Evolutionary conservation across 1,139 yeast genomes (phyloP).

Genomic region (Yamadazyma siamensis): DNA sequence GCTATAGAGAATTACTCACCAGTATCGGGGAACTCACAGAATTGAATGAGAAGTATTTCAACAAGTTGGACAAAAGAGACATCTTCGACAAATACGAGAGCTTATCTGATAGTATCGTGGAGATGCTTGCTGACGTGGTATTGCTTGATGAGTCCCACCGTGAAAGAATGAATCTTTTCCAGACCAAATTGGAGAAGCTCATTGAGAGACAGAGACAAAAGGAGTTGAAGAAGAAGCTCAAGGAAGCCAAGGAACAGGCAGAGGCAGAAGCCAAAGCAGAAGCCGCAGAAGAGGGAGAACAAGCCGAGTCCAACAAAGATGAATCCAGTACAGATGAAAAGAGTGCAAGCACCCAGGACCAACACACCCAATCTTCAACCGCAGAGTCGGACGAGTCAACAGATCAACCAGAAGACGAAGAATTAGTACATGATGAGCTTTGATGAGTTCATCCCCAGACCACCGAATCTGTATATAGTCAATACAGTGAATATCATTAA

Average conservation of each 20-base stretch:
- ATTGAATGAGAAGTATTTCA: constrained; percentile 21
- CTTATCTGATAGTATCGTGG: constrained; percentile 30
- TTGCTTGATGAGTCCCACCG: constrained; percentile 37
- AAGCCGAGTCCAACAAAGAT: constrained; percentile 8
- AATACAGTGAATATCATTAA: too few species aligned
- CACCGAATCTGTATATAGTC: too few species aligned
- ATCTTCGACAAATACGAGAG: constrained; percentile 33
- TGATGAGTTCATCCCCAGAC: too few species aligned
- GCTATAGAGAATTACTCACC: constrained; percentile 33
- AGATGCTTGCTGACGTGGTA: constrained; percentile 30
- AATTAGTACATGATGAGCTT: constrained; percentile 9
- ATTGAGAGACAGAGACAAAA: constrained; percentile 33
- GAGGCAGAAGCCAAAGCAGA: constrained; percentile 15
- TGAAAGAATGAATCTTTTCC: constrained; percentile 37
- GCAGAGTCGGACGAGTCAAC: not conserved
- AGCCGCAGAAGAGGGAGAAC: constrained; percentile 11
- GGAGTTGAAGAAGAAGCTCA: constrained; percentile 33
- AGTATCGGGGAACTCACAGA: constrained; percentile 20
- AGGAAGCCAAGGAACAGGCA: constrained; percentile 18
- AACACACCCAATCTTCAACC: constrained; percentile 1
- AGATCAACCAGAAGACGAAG: constrained; percentile 1
- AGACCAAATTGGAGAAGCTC: constrained; percentile 30
- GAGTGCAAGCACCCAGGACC: constrained; percentile 16
- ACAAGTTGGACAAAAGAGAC: constrained; percentile 26
- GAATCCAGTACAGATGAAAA: constrained; percentile 16